Percentiles rank a stretch among this genome's conserved stretches.
Conservation (phyloP, 1,284 basidiomycete species). For the Xerocomus nothofagi region DNA sequence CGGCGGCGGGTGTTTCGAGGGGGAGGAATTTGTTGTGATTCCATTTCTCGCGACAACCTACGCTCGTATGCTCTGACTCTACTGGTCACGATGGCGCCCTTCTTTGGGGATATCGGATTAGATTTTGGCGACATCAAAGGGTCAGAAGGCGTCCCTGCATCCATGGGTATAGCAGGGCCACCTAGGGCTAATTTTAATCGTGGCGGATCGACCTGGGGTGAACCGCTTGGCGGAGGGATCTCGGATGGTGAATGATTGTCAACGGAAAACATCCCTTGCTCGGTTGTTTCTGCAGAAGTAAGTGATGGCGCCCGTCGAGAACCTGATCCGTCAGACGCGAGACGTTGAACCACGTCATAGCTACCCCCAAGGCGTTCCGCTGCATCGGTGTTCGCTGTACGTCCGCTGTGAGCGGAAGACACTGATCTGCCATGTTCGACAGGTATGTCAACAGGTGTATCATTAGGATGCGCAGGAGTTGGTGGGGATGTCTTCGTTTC, state of each 20-base stretch:
- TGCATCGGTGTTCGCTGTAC: conserved; percentile 63
- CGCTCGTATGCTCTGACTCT: conserved; percentile 44
- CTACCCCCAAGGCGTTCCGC: conserved; percentile 62
- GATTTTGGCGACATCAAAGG: not conserved
- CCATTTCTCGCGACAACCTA: conserved; percentile 35
- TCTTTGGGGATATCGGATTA: not conserved
- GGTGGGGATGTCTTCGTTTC: conserved; percentile 45
- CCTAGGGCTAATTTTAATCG: conserved; percentile 2
- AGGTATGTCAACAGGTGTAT: conserved; percentile 13
- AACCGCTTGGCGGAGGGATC: conserved; percentile 10
- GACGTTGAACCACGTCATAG: conserved; percentile 67
- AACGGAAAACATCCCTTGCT: conserved; percentile 18
- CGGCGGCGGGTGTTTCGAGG: conserved; percentile 34
- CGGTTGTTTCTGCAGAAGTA: conserved; percentile 27
- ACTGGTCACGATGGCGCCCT: conserved; percentile 30
- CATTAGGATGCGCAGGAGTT: conserved; percentile 27
- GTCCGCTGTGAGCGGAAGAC: conserved; percentile 49
- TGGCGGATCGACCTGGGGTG: conserved; percentile 17
- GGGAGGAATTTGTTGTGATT: conserved; percentile 9
- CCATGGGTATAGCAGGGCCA: not conserved
- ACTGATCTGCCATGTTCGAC: conserved; percentile 46
- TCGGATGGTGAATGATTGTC: conserved; percentile 11
- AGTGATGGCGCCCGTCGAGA: conserved; percentile 26
- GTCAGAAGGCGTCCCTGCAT: conserved; percentile 3
- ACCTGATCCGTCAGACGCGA: conserved; percentile 39